Conservation (phyloP, 352 stramenopile species). For the Phytophthora nicotianae region DNA sequence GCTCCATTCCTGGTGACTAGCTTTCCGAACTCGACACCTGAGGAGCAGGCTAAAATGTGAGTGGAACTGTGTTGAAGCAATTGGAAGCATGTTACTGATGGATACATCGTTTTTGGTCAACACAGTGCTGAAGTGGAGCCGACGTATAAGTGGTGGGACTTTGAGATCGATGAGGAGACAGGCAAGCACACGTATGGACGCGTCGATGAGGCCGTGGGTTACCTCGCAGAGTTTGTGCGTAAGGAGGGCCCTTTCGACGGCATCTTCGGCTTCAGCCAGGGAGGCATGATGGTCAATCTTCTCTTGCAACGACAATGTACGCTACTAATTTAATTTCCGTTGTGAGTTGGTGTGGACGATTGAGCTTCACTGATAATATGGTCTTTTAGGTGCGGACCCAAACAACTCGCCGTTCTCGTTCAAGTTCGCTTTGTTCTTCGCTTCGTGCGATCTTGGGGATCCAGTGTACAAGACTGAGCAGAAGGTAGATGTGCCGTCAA, state of each 20-base stretch:
- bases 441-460: slow-evolving; percentile 43
- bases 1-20: slow-evolving; percentile 69
- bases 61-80: slow-evolving; percentile 9
- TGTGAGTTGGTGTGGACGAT: too few relatives aligned
- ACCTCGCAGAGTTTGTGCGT: slow-evolving; percentile 55
- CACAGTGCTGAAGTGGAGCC: slow-evolving; percentile 35
- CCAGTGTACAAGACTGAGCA: slow-evolving; percentile 33
- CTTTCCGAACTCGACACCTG: slow-evolving; percentile 45
- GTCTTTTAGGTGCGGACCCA: slow-evolving; percentile 37
- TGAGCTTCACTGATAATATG: not conserved
- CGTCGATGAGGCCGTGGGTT: slow-evolving; percentile 68
- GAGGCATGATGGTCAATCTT: slow-evolving; percentile 66
- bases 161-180: slow-evolving; percentile 50
- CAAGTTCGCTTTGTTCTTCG: slow-evolving; percentile 74
- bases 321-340: slow-evolving; percentile 3
- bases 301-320: slow-evolving; percentile 66
- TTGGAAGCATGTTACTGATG: slow-evolving; percentile 5
- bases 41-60: slow-evolving; percentile 51
- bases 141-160: slow-evolving; percentile 81
- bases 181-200: slow-evolving; percentile 54
- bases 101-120: not conserved
- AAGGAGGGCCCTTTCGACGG: slow-evolving; percentile 84
- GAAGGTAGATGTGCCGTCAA: slow-evolving; percentile 59
- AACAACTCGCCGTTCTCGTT: slow-evolving; percentile 59
- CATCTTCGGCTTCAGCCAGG: slow-evolving; percentile 84